Conservation (phyloP, 2,329 filamentous ascomycete species). For the Botrytis tulipae region DNA sequence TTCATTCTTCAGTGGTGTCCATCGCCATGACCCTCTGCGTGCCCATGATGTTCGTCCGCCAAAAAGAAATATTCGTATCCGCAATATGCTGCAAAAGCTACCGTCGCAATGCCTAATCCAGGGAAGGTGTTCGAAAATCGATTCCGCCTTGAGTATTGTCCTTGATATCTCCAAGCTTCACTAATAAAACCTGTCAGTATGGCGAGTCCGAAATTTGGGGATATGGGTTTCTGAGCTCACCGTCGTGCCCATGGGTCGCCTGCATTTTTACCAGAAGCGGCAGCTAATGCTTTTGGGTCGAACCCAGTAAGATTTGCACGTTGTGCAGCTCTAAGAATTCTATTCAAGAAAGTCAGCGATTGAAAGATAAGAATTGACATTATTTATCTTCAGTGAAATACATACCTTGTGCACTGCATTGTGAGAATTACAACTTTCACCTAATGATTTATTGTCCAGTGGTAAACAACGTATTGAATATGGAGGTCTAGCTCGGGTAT, state of each 20-base stretch:
- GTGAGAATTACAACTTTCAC: constrained; percentile 23
- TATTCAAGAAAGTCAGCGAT: constrained; percentile 27
- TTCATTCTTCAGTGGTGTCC: constrained; percentile 53
- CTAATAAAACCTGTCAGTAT: constrained; percentile 60
- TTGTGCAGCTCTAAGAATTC: constrained; percentile 38
- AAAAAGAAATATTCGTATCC: constrained; percentile 86
- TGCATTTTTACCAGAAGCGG: constrained; percentile 60
- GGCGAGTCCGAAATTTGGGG: not conserved
- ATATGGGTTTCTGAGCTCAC: constrained; percentile 46
- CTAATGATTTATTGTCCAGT: constrained; percentile 12
- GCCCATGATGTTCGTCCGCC: constrained; percentile 62
- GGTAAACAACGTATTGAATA: not conserved
- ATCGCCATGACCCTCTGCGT: constrained; percentile 51
- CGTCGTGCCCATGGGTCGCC: constrained; percentile 65
- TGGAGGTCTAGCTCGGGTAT: constrained; percentile 2
- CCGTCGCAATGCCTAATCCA: constrained; percentile 86
- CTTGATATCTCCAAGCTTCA: constrained; percentile 92
- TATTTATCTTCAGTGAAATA: no score
- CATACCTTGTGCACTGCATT: constrained; percentile 38
- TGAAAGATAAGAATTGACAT: not conserved
- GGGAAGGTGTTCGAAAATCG: constrained; percentile 85
- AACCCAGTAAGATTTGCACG: constrained; percentile 85
- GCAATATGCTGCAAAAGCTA: constrained; percentile 88
- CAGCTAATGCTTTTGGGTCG: constrained; percentile 77
- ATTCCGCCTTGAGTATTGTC: constrained; percentile 83